Conservation (phyloP, 805 yeast genomes). For the Kuraishia hungarica region DNA sequence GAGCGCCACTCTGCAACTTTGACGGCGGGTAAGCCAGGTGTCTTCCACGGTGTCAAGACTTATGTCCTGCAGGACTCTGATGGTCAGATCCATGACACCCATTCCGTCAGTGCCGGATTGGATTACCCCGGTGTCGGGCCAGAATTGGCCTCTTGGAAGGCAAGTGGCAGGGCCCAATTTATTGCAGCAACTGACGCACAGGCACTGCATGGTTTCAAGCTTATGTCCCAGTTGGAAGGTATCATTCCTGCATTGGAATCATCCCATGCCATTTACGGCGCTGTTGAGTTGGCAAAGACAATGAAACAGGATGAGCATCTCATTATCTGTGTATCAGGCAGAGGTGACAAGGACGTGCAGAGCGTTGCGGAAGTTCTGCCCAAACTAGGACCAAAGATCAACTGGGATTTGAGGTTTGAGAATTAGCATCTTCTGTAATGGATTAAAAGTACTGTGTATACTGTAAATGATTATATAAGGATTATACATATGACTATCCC, state of each 20-base stretch:
- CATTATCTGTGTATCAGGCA: conserved; percentile 88
- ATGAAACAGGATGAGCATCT: conserved; percentile 73
- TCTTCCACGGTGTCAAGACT: conserved; percentile 95
- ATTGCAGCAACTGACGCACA: conserved; percentile 93
- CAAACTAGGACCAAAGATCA: conserved; percentile 78
- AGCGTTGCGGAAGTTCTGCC: conserved; percentile 95
- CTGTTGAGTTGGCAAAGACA: conserved; percentile 76
- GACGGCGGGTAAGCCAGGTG: conserved; percentile 94
- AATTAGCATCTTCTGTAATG: no score
- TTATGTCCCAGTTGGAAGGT: conserved; percentile 90
- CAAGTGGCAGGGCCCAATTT: conserved; percentile 85
- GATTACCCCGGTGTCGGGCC: conserved; percentile 99
- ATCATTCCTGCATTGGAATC: conserved; percentile 98
- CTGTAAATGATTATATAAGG: no score
- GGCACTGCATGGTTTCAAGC: conserved; percentile 84
- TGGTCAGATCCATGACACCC: conserved; percentile 97
- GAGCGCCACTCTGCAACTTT: conserved; percentile 89
- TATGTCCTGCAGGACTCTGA: conserved; percentile 84
- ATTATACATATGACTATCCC: no score
- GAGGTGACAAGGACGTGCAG: conserved; percentile 99
- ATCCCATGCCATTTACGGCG: conserved; percentile 94
- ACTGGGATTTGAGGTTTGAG: conserved; percentile 93
- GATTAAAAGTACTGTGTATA: no score
- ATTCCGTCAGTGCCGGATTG: conserved; percentile 95
- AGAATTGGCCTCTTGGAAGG: conserved; percentile 92